Evolutionary conservation across 169 alveolate species (phyloP).

Genomic region (Neospora caninum): DNA sequence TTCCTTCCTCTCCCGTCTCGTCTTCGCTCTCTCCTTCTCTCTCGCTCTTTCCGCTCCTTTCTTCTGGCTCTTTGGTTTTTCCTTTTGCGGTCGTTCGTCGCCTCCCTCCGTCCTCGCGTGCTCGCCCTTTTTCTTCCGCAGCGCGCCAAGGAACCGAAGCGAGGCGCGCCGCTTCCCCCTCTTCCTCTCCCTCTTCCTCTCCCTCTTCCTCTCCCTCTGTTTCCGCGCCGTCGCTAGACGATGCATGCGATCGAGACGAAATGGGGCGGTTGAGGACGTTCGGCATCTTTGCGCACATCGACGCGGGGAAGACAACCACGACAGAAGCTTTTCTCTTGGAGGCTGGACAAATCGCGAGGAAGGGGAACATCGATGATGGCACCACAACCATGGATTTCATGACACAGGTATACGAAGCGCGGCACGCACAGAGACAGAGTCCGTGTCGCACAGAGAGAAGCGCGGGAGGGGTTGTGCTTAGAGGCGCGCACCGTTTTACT

Average conservation of each 20-base stretch:
- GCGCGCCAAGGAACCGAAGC: neutral
- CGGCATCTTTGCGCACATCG: conserved; percentile 97
- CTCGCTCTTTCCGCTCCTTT: neutral
- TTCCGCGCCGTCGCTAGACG: neutral
- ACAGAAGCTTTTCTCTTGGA: conserved; percentile 90
- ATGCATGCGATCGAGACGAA: conserved; percentile 45
- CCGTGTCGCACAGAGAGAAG: neutral
- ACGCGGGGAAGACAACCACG: conserved; percentile 98
- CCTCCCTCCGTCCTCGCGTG: neutral
- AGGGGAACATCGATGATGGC: conserved; percentile 57
- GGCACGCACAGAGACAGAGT: neutral
- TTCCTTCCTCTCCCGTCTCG: neutral
- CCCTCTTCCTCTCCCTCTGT: neutral
- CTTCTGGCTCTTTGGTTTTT: neutral
- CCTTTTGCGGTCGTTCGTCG: too few relatives aligned
- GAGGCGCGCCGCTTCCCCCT: neutral
- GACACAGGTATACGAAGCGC: conserved; percentile 6
- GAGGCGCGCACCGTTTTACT: too few relatives aligned
- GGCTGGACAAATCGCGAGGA: conserved; percentile 1
- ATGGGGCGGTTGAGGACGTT: conserved; percentile 79
- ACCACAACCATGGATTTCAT: conserved; percentile 62
- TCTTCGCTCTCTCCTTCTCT: neutral
- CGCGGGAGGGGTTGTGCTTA: too few relatives aligned
- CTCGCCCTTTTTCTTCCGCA: neutral
- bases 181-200: neutral